A percentile compares a stretch with the other conserved stretches of the same genome.
Conservation (phyloP, 495 filamentous ascomycete species). For the Monascus purpureus region DNA sequence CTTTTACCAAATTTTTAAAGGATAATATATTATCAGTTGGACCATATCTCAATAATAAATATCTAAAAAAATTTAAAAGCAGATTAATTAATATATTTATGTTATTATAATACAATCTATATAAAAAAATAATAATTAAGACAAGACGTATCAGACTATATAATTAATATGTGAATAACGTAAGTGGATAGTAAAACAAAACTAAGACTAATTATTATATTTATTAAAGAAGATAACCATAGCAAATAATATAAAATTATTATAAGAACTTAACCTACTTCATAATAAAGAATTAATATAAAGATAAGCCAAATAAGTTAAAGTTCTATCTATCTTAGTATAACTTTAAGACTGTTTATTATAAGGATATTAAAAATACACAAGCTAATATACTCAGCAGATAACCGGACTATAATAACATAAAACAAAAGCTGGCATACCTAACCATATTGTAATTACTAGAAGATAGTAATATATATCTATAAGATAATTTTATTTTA, state of each 20-base stretch:
- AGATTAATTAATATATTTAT: slow-evolving; percentile 4
- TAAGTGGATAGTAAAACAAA: slow-evolving; percentile 3
- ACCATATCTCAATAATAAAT: slow-evolving; percentile 1
- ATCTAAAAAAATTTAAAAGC: slow-evolving; percentile 1
- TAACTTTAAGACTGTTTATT: slow-evolving; percentile 5
- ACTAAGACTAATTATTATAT: slow-evolving; percentile 2
- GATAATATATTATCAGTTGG: slow-evolving; percentile 1
- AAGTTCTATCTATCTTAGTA: slow-evolving; percentile 2
- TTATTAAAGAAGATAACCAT: slow-evolving; percentile 7
- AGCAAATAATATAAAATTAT: slow-evolving; percentile 3
- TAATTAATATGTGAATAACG: slow-evolving; percentile 1
- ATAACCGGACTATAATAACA: background rate
- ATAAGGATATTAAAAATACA: background rate
- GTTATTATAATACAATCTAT: slow-evolving; percentile 4
- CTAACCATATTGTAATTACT: background rate
- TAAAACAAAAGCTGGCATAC: background rate
- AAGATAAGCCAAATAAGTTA: slow-evolving; percentile 4
- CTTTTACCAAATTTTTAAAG: slow-evolving; percentile 4
- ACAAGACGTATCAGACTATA: slow-evolving; percentile 5
- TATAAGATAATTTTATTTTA: slow-evolving; percentile 1
- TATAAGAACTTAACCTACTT: too few species aligned
- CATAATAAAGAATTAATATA: slow-evolving; percentile 9
- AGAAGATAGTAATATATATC: background rate
- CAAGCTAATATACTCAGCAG: background rate
- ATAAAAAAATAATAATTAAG: slow-evolving; percentile 5